phyloP scores from a whole-genome alignment of 1,284 basidiomycete genomes.

The Cryptococcus deneoformans region DNA sequence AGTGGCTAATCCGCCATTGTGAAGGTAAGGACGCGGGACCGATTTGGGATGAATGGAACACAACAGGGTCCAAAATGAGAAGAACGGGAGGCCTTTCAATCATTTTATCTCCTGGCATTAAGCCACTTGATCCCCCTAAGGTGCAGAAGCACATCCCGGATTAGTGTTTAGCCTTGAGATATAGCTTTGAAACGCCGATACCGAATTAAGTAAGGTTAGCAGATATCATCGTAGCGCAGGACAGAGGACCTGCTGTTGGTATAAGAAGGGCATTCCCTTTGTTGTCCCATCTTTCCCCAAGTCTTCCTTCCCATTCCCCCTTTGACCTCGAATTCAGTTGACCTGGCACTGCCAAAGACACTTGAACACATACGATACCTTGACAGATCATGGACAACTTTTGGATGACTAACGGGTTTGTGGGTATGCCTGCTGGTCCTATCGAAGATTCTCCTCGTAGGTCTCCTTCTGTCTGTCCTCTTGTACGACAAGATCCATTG shows the following conservation, averaged over 20 bases:
- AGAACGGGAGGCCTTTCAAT: not conserved
- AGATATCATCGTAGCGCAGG: not conserved
- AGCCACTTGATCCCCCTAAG: not conserved
- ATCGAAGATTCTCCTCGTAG: constrained; percentile 5
- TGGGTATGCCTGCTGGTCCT: constrained; percentile 7
- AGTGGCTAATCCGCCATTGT: too few species aligned
- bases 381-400: constrained; percentile 4
- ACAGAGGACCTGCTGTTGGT: not conserved
- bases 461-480: not conserved
- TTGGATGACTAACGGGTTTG: constrained; percentile 12
- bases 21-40: not conserved
- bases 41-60: not conserved
- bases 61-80: not conserved
- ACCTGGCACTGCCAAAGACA: not conserved
- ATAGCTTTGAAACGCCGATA: not conserved
- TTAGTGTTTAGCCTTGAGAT: too few species aligned
- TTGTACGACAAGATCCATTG: not conserved
- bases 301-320: too few species aligned
- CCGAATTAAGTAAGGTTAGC: not conserved
- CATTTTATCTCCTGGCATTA: not conserved
- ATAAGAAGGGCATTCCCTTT: constrained; percentile 7
- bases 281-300: constrained; percentile 1
- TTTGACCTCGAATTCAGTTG: too few species aligned
- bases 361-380: not conserved
- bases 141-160: not conserved